Evolutionary conservation across 805 yeast genomes (phyloP).

Genomic region (Candida easanensis): DNA sequence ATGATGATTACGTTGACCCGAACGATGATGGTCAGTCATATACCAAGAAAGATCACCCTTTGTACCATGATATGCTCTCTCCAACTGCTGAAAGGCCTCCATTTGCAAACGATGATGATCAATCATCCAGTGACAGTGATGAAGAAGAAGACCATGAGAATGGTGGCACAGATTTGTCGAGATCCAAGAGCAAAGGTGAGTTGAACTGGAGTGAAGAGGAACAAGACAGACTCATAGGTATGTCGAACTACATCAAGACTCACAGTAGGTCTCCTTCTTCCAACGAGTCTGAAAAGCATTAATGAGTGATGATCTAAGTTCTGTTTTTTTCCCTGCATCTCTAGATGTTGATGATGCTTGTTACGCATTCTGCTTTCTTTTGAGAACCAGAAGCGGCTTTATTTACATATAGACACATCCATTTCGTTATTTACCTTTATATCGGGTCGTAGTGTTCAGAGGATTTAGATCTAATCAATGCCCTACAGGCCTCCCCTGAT

Average conservation of each 20-base stretch:
- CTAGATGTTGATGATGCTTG: neutral
- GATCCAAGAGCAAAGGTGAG: slow-evolving; percentile 37
- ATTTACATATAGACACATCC: slow-evolving; percentile 1
- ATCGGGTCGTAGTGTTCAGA: no score
- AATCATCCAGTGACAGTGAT: slow-evolving; percentile 22
- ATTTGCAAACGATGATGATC: slow-evolving; percentile 25
- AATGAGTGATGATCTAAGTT: slow-evolving; percentile 6
- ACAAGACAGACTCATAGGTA: slow-evolving; percentile 29
- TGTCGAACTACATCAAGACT: slow-evolving; percentile 29
- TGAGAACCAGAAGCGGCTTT: neutral
- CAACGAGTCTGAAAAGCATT: slow-evolving; percentile 6
- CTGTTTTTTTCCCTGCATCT: neutral
- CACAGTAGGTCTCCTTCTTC: slow-evolving; percentile 11
- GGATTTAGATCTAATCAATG: no score
- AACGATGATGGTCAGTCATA: slow-evolving; percentile 80
- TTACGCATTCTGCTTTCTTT: neutral
- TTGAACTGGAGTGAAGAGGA: slow-evolving; percentile 33
- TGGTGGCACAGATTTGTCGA: slow-evolving; percentile 31
- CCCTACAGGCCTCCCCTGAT: no score
- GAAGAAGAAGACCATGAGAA: slow-evolving; percentile 31
- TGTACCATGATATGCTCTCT: slow-evolving; percentile 41
- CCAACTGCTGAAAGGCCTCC: slow-evolving; percentile 22
- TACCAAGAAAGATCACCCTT: slow-evolving; percentile 56
- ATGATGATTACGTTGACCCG: slow-evolving; percentile 74
- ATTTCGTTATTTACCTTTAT: no score